Conservation (phyloP, 2,329 filamentous ascomycete genomes). For the Exophiala dermatitidis region DNA sequence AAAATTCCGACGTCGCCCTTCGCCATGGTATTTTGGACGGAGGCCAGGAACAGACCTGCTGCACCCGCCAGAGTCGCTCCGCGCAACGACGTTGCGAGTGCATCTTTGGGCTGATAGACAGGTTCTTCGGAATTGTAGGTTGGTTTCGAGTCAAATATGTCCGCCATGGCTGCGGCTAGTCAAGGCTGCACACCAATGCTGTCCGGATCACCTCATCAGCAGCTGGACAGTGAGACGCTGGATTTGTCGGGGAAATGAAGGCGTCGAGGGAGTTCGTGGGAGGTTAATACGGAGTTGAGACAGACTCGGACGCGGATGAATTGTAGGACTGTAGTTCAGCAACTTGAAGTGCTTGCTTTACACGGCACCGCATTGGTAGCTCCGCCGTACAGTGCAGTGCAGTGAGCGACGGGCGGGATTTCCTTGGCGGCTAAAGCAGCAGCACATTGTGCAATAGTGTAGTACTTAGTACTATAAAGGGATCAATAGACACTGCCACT, state of each 20-base stretch:
- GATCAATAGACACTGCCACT: background rate
- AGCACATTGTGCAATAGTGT: too few relatives aligned
- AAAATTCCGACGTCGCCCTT: slow-evolving; percentile 74
- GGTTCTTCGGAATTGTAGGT: slow-evolving; percentile 35
- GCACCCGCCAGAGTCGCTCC: slow-evolving; percentile 58
- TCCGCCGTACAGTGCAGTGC: too few relatives aligned
- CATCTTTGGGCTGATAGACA: slow-evolving; percentile 65
- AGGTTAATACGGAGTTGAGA: background rate
- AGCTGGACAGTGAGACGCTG: background rate
- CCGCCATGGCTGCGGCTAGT: slow-evolving; percentile 28
- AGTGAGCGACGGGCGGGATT: background rate
- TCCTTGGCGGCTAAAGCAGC: background rate
- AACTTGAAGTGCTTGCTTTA: background rate
- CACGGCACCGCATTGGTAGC: background rate
- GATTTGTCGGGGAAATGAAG: background rate
- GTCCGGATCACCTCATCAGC: slow-evolving; percentile 14
- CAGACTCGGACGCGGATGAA: too few relatives aligned
- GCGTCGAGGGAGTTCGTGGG: background rate
- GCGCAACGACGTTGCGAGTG: slow-evolving; percentile 59
- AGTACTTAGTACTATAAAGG: too few relatives aligned
- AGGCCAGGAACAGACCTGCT: slow-evolving; percentile 64
- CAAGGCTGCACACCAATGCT: background rate
- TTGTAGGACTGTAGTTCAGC: too few relatives aligned
- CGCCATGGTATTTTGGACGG: slow-evolving; percentile 78
- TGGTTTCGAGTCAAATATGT: slow-evolving; percentile 12